phyloP scores from a whole-genome alignment of 768 basidiomycete genomes.

The Lepiota venenata region DNA sequence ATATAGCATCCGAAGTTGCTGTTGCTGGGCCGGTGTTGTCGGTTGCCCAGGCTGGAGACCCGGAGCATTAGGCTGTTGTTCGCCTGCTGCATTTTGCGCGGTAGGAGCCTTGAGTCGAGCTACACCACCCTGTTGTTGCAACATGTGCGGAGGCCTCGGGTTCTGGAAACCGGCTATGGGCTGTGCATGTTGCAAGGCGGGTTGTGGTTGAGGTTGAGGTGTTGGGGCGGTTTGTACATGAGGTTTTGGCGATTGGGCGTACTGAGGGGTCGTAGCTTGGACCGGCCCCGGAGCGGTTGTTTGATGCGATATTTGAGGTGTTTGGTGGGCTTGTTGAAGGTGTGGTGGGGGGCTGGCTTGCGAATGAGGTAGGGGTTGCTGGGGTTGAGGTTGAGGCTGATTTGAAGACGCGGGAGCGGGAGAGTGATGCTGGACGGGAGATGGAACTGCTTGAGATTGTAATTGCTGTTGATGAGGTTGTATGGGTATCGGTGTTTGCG shows the following conservation, averaged over 20 bases:
- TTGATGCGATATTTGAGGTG: conserved; percentile 6
- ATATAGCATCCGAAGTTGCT: conserved; percentile 11
- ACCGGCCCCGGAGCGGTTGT: conserved; percentile 5
- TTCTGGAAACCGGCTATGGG: background rate
- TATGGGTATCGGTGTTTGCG: conserved; percentile 13
- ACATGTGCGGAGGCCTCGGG: conserved; percentile 14
- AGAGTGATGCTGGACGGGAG: conserved; percentile 7
- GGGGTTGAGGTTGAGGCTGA: conserved; percentile 1
- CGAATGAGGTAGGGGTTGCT: conserved; percentile 9
- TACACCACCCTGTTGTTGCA: conserved; percentile 16
- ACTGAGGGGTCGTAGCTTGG: conserved; percentile 13
- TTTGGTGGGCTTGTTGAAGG: conserved; percentile 8
- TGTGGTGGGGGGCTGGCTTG: conserved; percentile 16
- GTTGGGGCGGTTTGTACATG: conserved; percentile 7
- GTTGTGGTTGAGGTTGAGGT: conserved; percentile 12
- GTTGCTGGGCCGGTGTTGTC: conserved; percentile 13
- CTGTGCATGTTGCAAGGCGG: conserved; percentile 8
- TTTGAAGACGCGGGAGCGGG: conserved; percentile 6
- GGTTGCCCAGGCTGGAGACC: conserved; percentile 16
- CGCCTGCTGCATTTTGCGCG: conserved; percentile 14
- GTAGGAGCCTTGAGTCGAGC: conserved; percentile 26
- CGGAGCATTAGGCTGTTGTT: conserved; percentile 18
- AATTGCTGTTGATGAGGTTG: conserved; percentile 10
- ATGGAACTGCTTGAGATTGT: conserved; percentile 8
- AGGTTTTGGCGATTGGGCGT: conserved; percentile 17